Base-by-base conservation (phyloP, 2,329 filamentous ascomycete species). In the Hymenoscyphus fraxineus region DNA sequence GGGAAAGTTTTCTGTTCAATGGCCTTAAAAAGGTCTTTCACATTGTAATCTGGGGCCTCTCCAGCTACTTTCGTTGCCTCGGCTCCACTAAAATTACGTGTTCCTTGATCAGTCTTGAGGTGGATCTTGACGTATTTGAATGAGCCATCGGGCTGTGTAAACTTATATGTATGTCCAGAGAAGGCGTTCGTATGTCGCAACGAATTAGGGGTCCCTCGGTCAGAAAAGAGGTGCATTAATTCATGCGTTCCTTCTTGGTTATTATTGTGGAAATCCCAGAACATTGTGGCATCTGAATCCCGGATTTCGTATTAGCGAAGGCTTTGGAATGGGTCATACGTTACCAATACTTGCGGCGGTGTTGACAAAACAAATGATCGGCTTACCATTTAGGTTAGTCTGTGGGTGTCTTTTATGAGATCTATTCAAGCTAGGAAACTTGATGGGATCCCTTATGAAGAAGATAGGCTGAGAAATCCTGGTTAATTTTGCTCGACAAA, bases 341-440 rank as follows among this genome's bases (percentile, higher is more conserved):
- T 35, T 10, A 35, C 6, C 6, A 35, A 35, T 35, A 4, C 6
- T 10, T 35, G 35, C 35, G 35, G 35, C 6, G 35, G 9, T 35
- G 35, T 35, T 35, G 35, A 10, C 6, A 4, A 35, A 35, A 12
- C 19, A 27, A 51, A 19, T 3, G 7, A 19, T 47, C 44, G 22
- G n/a, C 44, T 51, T 51, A 27, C 44, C 44, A 22, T 3, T 86
- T 58, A 91, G 77, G 75, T 92, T 88, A 31, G 87, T 91, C 66
- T 85, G 82, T 0, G 89, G 89, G 76, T 92, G 82, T 58, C 88
- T 83, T 81, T 92, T 92, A 77, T 92, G 89, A 1, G 88, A 89
- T 78, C 90, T 88, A 67, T 90, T 91, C 76, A 91, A 87, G 72
- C 87, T 78, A 35, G 89, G 88, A 77, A 91, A 92, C 75, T 92